Conservation (phyloP, 179 eudicot species). For the Gypsophila paniculata region DNA sequence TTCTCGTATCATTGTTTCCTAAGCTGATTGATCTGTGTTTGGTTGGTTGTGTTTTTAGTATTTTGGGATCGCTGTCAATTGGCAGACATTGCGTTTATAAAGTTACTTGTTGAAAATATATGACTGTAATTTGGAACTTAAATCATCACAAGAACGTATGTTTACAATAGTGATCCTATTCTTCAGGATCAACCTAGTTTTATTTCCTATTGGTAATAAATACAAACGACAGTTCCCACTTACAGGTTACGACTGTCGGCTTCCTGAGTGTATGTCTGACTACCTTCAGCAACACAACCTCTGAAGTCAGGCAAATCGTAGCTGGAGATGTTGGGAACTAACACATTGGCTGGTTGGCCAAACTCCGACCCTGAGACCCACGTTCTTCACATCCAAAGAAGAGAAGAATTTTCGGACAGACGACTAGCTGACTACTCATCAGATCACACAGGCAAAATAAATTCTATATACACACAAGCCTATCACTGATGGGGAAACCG, state of each 20-base stretch:
- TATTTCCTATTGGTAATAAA: too few relatives aligned
- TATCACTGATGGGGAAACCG: conserved; percentile 28
- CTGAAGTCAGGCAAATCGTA: not conserved
- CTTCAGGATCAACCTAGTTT: too few relatives aligned
- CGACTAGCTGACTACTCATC: conserved; percentile 16
- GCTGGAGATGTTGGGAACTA: not conserved
- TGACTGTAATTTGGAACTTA: too few relatives aligned
- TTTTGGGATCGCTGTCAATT: too few relatives aligned
- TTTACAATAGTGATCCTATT: not conserved
- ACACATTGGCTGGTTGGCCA: not conserved
- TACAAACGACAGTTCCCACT: not conserved
- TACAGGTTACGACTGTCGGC: not conserved
- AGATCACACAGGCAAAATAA: conserved; percentile 28
- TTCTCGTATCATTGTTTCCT: too few relatives aligned
- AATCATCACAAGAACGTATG: not conserved
- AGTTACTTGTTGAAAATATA: too few relatives aligned
- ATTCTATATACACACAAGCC: conserved; percentile 29
- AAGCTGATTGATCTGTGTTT: too few relatives aligned
- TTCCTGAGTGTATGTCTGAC: not conserved
- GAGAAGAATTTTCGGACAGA: not conserved
- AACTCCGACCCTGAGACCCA: not conserved
- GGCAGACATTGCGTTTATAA: too few relatives aligned
- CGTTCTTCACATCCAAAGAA: not conserved
- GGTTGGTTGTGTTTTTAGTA: too few relatives aligned
- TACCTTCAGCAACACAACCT: not conserved